Evolutionary conservation across 2,329 filamentous ascomycete species (phyloP).

Genomic region (Escovopsis sp.): DNA sequence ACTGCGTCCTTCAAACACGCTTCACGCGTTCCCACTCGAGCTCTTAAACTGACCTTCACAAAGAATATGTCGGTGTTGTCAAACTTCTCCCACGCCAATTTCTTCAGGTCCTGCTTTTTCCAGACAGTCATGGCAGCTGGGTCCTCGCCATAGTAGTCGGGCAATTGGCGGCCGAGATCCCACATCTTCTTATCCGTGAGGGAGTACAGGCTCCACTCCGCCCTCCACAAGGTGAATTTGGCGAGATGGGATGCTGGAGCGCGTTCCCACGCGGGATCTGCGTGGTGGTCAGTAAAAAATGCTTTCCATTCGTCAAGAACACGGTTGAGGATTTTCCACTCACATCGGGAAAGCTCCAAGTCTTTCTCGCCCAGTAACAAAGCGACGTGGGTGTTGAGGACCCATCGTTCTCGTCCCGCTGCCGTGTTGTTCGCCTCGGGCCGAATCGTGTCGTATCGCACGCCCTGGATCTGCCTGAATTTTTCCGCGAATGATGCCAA

Average conservation of each 20-base stretch:
- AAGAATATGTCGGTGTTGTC: constrained; percentile 49
- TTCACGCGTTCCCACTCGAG: background rate
- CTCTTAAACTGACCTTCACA: constrained; percentile 37
- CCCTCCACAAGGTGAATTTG: constrained; percentile 44
- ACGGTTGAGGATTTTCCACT: constrained; percentile 16
- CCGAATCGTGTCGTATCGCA: constrained; percentile 49
- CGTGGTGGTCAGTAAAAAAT: constrained; percentile 2
- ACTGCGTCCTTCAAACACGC: background rate
- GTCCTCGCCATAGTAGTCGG: constrained; percentile 35
- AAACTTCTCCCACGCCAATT: constrained; percentile 38
- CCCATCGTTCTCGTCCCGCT: constrained; percentile 49
- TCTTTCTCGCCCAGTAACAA: constrained; percentile 52
- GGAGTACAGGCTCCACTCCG: constrained; percentile 42
- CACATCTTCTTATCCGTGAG: constrained; percentile 35
- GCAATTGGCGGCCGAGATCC: constrained; percentile 38
- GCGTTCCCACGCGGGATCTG: constrained; percentile 46
- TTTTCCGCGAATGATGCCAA: constrained; percentile 33
- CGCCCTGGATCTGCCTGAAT: constrained; percentile 43
- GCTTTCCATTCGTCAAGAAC: background rate
- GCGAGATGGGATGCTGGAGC: constrained; percentile 37
- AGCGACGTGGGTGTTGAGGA: constrained; percentile 50
- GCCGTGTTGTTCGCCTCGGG: constrained; percentile 35
- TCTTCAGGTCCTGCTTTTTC: constrained; percentile 30
- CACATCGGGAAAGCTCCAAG: constrained; percentile 43
- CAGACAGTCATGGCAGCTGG: constrained; percentile 29